A percentile compares a stretch with the other conserved stretches of the same genome.
Conservation (phyloP, 371 early-diverging fungal genomes). For the Mortierella sp. region DNA sequence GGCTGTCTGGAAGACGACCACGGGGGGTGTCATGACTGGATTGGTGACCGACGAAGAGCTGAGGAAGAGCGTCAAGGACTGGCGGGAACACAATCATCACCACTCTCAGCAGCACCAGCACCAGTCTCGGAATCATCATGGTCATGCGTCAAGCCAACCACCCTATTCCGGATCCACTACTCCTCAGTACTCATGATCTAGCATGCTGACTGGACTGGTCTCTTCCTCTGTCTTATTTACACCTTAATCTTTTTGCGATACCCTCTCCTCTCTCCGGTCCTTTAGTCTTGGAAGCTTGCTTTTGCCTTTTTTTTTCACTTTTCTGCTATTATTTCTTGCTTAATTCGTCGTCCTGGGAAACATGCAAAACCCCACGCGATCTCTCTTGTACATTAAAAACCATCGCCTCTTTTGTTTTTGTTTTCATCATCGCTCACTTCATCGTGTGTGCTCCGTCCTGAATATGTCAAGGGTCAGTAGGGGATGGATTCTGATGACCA, state of each 20-base stretch:
- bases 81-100: conserved; percentile 32
- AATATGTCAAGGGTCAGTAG: background rate
- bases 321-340: background rate
- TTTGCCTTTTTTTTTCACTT: background rate
- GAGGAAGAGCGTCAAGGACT: conserved; percentile 53
- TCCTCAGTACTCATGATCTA: background rate
- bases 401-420: background rate
- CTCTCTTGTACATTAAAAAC: background rate
- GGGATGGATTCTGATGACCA: background rate
- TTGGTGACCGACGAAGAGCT: conserved; percentile 50
- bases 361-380: background rate
- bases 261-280: background rate
- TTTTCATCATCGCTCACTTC: background rate
- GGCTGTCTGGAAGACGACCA: conserved; percentile 66
- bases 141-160: background rate
- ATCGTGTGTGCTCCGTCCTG: background rate
- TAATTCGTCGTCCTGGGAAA: background rate
- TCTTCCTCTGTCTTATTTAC: background rate
- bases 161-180: conserved; percentile 6
- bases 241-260: conserved; percentile 3
- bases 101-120: conserved; percentile 25
- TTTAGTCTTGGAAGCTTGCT: background rate
- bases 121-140: background rate
- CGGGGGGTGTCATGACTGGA: conserved; percentile 53
- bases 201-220: no score